A percentile compares a stretch with the other conserved stretches of the same genome.
These are phyloP conservation scores for Rhodotorula sp. DNA, from an alignment of 1,284 basidiomycete species.

Conservation along the genomic window DNA sequence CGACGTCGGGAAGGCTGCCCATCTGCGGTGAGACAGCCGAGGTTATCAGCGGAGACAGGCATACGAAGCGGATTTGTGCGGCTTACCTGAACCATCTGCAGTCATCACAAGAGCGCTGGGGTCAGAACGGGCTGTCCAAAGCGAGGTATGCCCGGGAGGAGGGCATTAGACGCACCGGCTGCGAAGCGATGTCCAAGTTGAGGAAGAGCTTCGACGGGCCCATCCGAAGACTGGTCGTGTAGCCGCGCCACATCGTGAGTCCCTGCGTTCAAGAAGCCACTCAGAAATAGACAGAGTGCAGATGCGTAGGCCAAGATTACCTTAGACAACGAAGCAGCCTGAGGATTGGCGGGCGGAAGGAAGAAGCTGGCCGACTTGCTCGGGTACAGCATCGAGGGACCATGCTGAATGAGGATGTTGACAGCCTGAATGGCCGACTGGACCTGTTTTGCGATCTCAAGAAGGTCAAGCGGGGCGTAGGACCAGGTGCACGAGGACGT, in stretches of 20 bases:
- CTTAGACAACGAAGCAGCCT: slow-evolving; percentile 4
- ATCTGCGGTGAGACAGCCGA: too few relatives aligned
- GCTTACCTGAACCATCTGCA: background rate
- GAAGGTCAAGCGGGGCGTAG: too few relatives aligned
- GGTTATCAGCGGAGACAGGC: too few relatives aligned
- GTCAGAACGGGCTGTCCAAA: background rate
- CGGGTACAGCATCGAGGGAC: slow-evolving; percentile 12
- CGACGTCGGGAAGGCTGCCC: slow-evolving; percentile 1
- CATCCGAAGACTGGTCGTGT: background rate
- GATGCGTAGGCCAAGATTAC: too few relatives aligned
- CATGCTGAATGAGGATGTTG: slow-evolving; percentile 25
- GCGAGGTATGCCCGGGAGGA: background rate
- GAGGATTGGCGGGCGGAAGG: slow-evolving; percentile 8
- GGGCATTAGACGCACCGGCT: background rate
- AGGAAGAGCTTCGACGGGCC: slow-evolving; percentile 7
- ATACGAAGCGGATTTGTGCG: background rate
- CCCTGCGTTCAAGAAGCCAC: slow-evolving; percentile 5
- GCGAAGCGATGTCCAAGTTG: slow-evolving; percentile 17
- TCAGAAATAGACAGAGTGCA: too few relatives aligned
- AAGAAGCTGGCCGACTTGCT: slow-evolving; percentile 13
- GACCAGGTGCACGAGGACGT: background rate
- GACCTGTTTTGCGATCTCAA: background rate
- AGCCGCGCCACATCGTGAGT: too few relatives aligned
- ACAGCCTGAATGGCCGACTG: slow-evolving; percentile 16
- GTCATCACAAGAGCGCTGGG: background rate